Conservation (phyloP, 176 grass and related monocot genomes). For the Aegilops longissima region DNA sequence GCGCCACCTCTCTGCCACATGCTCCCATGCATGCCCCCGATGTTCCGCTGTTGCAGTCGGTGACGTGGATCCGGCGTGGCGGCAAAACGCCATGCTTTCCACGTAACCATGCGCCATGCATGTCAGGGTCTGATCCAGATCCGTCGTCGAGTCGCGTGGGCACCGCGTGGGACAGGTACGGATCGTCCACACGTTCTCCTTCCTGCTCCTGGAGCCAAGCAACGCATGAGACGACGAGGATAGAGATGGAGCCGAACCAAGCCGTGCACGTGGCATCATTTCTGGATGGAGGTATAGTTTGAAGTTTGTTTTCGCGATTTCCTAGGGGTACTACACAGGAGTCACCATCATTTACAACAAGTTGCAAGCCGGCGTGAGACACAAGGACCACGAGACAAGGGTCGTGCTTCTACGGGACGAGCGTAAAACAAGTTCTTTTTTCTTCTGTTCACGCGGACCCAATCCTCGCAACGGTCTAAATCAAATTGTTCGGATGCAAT, state of each 20-base stretch:
- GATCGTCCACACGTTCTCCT: background rate
- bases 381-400: no score
- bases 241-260: background rate
- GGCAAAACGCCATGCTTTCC: background rate
- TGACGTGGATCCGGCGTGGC: slow-evolving; percentile 29
- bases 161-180: background rate
- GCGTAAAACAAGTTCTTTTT: no score
- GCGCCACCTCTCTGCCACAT: background rate
- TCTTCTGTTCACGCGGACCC: no score
- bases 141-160: background rate
- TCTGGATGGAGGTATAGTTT: background rate
- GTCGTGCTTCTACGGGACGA: no score
- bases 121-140: slow-evolving; percentile 3
- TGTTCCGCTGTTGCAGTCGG: background rate
- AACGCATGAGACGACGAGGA: background rate
- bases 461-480: no score
- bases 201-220: slow-evolving; percentile 23
- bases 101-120: background rate
- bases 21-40: background rate
- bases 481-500: no score
- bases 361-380: no score
- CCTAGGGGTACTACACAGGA: background rate
- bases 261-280: background rate
- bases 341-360: background rate
- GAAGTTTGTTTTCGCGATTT: no score